Conservation (phyloP, 768 basidiomycete species). For the Collybiopsis confluens region DNA sequence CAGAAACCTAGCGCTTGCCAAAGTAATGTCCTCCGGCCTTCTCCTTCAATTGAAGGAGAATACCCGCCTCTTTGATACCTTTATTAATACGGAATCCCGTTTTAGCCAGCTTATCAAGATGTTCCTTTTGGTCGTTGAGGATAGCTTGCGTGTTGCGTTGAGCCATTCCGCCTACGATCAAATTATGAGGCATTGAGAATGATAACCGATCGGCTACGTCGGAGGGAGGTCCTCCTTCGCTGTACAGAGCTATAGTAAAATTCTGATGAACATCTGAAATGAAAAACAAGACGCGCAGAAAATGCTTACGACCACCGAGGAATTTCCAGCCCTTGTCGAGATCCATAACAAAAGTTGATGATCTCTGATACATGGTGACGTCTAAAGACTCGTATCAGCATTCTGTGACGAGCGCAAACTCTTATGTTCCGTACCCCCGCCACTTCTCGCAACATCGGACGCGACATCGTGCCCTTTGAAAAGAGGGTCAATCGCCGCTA, state of each 20-base stretch:
- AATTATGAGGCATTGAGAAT: constrained; percentile 40
- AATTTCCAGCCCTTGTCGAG: constrained; percentile 21
- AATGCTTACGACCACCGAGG: constrained; percentile 10
- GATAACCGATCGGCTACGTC: constrained; percentile 48
- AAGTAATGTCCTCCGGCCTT: constrained; percentile 53
- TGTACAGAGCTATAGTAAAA: constrained; percentile 24
- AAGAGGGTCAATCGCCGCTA: too few relatives aligned
- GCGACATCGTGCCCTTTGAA: background rate
- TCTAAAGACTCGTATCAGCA: constrained; percentile 20
- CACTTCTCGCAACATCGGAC: constrained; percentile 1
- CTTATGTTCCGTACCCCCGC: background rate
- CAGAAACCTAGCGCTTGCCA: constrained; percentile 25
- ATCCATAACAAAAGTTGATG: constrained; percentile 51
- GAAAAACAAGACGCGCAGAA: background rate
- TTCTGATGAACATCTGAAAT: constrained; percentile 5
- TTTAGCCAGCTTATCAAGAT: constrained; percentile 42
- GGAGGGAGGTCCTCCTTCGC: constrained; percentile 41
- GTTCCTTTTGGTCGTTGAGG: constrained; percentile 40
- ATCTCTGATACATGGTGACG: constrained; percentile 46
- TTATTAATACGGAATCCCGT: constrained; percentile 43
- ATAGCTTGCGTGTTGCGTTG: constrained; percentile 31
- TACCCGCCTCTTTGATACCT: constrained; percentile 40
- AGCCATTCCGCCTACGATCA: constrained; percentile 15
- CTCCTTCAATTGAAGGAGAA: constrained; percentile 27
- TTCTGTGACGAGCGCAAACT: too few relatives aligned